Evolutionary conservation across 148 eudicot genomes (phyloP), one percentile per base, ranked within the genome.

Genomic region (Mesembryanthemum crystallinum): DNA sequence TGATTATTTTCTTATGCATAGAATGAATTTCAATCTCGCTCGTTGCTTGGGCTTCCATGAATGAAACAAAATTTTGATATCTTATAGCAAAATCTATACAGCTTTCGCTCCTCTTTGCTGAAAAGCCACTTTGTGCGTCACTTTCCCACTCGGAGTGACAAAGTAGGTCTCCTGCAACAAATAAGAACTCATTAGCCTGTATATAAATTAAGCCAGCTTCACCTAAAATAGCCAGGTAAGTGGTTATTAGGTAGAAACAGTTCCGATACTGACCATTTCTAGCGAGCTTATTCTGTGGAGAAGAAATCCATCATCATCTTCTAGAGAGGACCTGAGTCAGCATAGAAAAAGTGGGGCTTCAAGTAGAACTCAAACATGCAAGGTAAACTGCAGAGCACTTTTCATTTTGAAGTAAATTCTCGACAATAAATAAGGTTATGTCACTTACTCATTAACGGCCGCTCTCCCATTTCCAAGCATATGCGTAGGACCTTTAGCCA

Each of bases 221-320:
- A 59, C 30, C 57, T 12, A 47, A 11, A 62, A 21, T 8, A 45
- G 15, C 51, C 72, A 54, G 42, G n/a, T 35, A 14, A 55, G 11
- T 33, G n/a, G n/a, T n/a, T n/a, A n/a, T n/a, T n/a, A n/a, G n/a
- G 3, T 25, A 28, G 35, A 55, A 25, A n/a, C n/a, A n/a, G n/a
- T n/a, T n/a, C 17, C 8, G 1, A 42, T 62, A 79, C 85, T 65
- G 78, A 89, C 92, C 74, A 87, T 79, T 65, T 87, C 89, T 59
- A 89, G 70, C 27, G 87, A 67, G 86, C 78, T 81, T 51, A 85
- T 84, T 79, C 80, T 86, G 69, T 89, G 92, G 52, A 89, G 83
- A 69, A 89, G 88, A 65, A 89, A 89, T 4, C 84, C 88, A 70
- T 81, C 64, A 24, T 29, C 74, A 9, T 21, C 39, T 74, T 79